Evolutionary conservation across 306 rosid species (phyloP).

Genomic region (Bauhinia variegata): DNA sequence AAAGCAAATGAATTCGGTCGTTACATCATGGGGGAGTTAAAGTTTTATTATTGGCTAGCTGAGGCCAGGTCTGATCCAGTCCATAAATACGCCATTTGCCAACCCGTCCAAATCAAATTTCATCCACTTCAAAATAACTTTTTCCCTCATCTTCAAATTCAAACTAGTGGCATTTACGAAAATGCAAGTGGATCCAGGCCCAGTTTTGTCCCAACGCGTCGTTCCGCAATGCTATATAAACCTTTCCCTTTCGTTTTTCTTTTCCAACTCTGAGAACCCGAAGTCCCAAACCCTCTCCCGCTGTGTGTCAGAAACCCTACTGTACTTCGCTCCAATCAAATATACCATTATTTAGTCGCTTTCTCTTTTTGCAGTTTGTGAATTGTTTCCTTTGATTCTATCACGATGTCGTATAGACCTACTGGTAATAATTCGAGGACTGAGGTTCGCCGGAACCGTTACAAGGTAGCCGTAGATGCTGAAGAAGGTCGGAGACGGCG

Average conservation of each 20-base stretch:
- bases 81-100: neutral
- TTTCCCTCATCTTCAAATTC: conserved; percentile 63
- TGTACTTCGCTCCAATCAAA: conserved; percentile 5
- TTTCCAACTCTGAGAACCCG: conserved; percentile 33
- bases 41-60: neutral
- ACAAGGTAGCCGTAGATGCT: conserved; percentile 98
- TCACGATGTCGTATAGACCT: conserved; percentile 90
- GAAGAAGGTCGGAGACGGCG: conserved; percentile 97
- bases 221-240: conserved; percentile 33
- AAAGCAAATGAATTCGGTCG: too few species aligned
- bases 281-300: conserved; percentile 27
- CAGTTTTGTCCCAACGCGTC: neutral
- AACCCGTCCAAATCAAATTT: neutral
- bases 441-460: conserved; percentile 92
- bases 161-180: conserved; percentile 60
- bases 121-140: conserved; percentile 31
- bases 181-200: conserved; percentile 54
- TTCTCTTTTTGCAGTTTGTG: neutral
- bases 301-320: conserved; percentile 40
- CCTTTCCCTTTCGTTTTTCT: conserved; percentile 8
- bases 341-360: neutral
- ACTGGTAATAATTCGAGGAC: conserved; percentile 65
- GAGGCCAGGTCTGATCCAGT: neutral
- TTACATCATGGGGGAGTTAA: too few species aligned
- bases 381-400: neutral